Conservation (phyloP, 1,139 yeast genomes). For the Geotrichum candidum region DNA sequence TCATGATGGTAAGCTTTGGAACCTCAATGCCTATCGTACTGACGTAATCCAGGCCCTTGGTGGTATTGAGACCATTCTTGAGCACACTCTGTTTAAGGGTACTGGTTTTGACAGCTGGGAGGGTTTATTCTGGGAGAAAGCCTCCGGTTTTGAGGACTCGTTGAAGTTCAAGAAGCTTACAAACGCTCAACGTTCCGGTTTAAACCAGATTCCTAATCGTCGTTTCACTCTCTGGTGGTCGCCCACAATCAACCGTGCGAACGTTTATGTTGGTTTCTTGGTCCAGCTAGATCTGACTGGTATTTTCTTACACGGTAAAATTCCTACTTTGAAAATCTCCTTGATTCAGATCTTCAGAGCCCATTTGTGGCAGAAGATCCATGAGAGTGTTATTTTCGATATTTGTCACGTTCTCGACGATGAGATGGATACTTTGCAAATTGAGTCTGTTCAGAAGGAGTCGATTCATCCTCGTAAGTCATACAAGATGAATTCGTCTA, state of each 20-base stretch:
- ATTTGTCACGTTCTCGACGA: slow-evolving; percentile 86
- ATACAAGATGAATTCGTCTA: slow-evolving; percentile 91
- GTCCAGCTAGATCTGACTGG: slow-evolving; percentile 97
- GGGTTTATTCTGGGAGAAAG: slow-evolving; percentile 97
- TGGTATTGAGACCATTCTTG: slow-evolving; percentile 92
- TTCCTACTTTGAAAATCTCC: slow-evolving; percentile 93
- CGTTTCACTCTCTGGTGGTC: slow-evolving; percentile 99
- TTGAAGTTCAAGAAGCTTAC: slow-evolving; percentile 91
- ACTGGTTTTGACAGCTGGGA: slow-evolving; percentile 99
- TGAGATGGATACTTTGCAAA: slow-evolving; percentile 75
- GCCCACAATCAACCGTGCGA: slow-evolving; percentile 96
- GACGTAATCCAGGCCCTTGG: slow-evolving; percentile 97
- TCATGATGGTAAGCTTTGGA: slow-evolving; percentile 97
- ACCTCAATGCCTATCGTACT: slow-evolving; percentile 82
- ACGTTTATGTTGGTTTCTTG: slow-evolving; percentile 94
- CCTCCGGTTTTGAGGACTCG: slow-evolving; percentile 94
- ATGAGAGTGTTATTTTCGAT: slow-evolving; percentile 91
- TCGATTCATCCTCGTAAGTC: slow-evolving; percentile 96
- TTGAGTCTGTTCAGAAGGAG: slow-evolving; percentile 83
- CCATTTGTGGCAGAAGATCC: slow-evolving; percentile 98
- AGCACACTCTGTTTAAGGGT: slow-evolving; percentile 90
- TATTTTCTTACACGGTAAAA: slow-evolving; percentile 93
- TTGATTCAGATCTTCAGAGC: slow-evolving; percentile 95
- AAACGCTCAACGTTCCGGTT: slow-evolving; percentile 95
- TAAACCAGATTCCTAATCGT: slow-evolving; percentile 96